Percentiles rank a stretch among this genome's conserved stretches.
Conservation (phyloP, 805 yeast genomes). For the Candida ponderosae region DNA sequence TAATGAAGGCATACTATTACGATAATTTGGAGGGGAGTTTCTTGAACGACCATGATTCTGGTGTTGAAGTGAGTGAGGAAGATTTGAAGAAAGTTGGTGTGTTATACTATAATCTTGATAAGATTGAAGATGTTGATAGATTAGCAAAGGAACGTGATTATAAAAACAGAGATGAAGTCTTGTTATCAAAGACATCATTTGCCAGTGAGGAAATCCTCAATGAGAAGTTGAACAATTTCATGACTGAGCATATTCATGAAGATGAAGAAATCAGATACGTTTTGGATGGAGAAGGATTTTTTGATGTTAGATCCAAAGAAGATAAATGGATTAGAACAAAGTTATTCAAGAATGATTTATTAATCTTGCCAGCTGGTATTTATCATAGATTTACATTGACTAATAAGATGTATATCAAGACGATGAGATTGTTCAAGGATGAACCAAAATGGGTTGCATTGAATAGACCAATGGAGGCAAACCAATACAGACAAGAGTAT, state of each 20-base stretch:
- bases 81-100: constrained; percentile 60
- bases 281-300: constrained; percentile 84
- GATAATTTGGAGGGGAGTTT: constrained; percentile 54
- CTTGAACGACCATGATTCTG: constrained; percentile 69
- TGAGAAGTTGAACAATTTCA: constrained; percentile 61
- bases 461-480: constrained; percentile 54
- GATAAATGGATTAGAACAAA: constrained; percentile 73
- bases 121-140: constrained; percentile 46
- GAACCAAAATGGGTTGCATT: constrained; percentile 96
- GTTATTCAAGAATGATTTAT: constrained; percentile 52
- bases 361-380: constrained; percentile 84
- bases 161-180: constrained; percentile 71
- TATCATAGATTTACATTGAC: constrained; percentile 89
- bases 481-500: constrained; percentile 39
- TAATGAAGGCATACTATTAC: constrained; percentile 51
- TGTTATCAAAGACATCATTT: constrained; percentile 51
- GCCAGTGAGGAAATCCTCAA: constrained; percentile 58
- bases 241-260: constrained; percentile 85
- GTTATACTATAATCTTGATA: constrained; percentile 44
- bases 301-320: constrained; percentile 67
- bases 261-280: constrained; percentile 95
- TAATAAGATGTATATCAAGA: constrained; percentile 53
- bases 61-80: constrained; percentile 42
- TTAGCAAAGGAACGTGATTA: constrained; percentile 68
- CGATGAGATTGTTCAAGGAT: constrained; percentile 80